Evolutionary conservation across 257 asterid genomes (phyloP).

Genomic region (Oldenlandia corymbosa): DNA sequence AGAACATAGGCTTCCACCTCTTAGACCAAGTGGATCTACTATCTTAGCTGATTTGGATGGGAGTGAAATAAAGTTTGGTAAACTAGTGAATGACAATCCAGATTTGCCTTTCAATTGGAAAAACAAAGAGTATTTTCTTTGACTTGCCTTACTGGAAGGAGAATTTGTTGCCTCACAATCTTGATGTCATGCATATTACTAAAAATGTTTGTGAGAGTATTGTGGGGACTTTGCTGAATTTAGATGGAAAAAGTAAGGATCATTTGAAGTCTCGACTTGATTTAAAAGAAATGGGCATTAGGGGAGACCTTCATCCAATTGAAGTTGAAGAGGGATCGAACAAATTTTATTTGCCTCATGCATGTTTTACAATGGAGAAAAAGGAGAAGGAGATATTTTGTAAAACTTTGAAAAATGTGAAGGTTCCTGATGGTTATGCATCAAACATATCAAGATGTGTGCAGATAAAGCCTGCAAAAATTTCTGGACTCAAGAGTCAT

Average conservation of each 20-base stretch:
- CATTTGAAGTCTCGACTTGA: background rate
- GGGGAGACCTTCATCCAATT: slow-evolving; percentile 7
- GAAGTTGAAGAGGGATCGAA: no score
- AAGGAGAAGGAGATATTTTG: background rate
- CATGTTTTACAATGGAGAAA: background rate
- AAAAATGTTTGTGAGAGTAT: slow-evolving; percentile 3
- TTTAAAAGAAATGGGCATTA: background rate
- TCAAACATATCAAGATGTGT: background rate
- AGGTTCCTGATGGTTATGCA: slow-evolving; percentile 9
- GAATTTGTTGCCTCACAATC: no score
- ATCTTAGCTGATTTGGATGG: no score
- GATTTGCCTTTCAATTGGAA: no score
- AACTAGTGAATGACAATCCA: no score
- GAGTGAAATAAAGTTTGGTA: no score
- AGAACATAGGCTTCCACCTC: no score
- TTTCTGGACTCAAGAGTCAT: slow-evolving; percentile 5
- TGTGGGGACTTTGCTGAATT: background rate
- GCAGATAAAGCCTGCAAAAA: background rate
- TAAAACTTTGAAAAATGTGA: background rate
- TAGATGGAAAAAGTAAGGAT: background rate
- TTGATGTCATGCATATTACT: background rate
- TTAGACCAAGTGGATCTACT: no score
- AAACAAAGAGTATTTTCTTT: no score
- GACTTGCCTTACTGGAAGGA: no score
- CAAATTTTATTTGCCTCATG: no score